Percentiles rank a stretch among this genome's conserved stretches.
Evolutionary conservation across 306 rosid genomes (phyloP).

Genomic region (Pueraria montana): DNA sequence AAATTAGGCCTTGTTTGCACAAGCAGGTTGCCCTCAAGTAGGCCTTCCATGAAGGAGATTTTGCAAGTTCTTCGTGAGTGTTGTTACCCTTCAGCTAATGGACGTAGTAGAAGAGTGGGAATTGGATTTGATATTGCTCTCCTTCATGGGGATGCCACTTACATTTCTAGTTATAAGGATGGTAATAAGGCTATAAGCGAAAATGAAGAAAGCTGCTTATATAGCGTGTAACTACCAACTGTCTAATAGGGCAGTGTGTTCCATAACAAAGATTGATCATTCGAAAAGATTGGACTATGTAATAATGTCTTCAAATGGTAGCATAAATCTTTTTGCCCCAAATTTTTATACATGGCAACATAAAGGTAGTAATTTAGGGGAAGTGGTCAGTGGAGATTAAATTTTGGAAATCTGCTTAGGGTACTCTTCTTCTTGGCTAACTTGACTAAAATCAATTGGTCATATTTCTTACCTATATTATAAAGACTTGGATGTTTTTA

Average conservation of each 20-base stretch:
- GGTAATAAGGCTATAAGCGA: neutral
- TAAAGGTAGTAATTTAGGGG: neutral
- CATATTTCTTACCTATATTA: neutral
- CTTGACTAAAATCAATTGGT: neutral
- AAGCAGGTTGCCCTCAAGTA: neutral
- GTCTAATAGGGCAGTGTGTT: neutral
- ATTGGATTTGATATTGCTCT: neutral
- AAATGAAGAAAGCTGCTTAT: neutral
- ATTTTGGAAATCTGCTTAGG: neutral
- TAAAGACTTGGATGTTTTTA: too few species aligned
- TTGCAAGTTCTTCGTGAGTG: neutral
- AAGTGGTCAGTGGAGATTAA: neutral
- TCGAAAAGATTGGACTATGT: neutral
- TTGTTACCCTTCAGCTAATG: neutral
- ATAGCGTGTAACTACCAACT: neutral
- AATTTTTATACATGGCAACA: neutral
- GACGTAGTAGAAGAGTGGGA: neutral
- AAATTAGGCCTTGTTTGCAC: neutral
- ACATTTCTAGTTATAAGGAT: neutral
- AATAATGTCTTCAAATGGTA: neutral
- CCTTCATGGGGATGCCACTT: neutral
- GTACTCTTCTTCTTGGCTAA: neutral
- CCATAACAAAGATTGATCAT: neutral
- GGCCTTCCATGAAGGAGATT: neutral
- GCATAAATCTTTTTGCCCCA: neutral